Evolutionary conservation across 306 rosid genomes (phyloP).

Genomic region (Castanea sativa): DNA sequence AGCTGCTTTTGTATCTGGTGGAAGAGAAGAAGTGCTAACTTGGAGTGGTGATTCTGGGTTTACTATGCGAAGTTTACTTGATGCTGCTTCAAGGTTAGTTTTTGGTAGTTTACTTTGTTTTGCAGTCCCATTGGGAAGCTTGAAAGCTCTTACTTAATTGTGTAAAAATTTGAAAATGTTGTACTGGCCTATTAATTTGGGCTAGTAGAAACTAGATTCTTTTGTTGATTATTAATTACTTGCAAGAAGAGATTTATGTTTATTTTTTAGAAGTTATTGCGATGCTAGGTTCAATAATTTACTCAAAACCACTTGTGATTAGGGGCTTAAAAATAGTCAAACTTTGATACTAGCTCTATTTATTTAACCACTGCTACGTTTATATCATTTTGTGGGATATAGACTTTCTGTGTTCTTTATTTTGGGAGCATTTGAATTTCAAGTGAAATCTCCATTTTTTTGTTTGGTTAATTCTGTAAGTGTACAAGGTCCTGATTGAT

Average conservation of each 20-base stretch:
- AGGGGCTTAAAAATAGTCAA: background rate
- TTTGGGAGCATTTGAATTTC: slow-evolving; percentile 11
- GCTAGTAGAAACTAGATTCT: background rate
- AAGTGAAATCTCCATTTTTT: background rate
- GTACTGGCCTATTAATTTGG: background rate
- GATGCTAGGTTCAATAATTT: background rate
- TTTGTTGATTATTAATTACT: background rate
- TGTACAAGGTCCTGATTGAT: slow-evolving; percentile 1
- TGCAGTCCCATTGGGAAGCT: background rate
- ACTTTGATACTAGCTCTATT: background rate
- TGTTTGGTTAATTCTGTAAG: background rate
- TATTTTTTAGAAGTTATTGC: background rate
- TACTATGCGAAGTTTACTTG: slow-evolving; percentile 76
- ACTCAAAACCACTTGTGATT: background rate
- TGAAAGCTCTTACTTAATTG: background rate
- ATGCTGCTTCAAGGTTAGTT: slow-evolving; percentile 78
- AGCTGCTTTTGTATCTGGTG: slow-evolving; percentile 76
- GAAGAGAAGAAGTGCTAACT: slow-evolving; percentile 67
- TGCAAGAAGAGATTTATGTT: background rate
- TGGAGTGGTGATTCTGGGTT: slow-evolving; percentile 81
- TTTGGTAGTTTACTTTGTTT: background rate
- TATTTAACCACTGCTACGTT: background rate
- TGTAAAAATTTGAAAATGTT: background rate
- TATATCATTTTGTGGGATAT: background rate
- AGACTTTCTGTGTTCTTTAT: background rate